Percentiles rank a stretch among this genome's conserved stretches.
Conservation (phyloP, 169 alveolate species). For the Cytauxzoon felis region DNA sequence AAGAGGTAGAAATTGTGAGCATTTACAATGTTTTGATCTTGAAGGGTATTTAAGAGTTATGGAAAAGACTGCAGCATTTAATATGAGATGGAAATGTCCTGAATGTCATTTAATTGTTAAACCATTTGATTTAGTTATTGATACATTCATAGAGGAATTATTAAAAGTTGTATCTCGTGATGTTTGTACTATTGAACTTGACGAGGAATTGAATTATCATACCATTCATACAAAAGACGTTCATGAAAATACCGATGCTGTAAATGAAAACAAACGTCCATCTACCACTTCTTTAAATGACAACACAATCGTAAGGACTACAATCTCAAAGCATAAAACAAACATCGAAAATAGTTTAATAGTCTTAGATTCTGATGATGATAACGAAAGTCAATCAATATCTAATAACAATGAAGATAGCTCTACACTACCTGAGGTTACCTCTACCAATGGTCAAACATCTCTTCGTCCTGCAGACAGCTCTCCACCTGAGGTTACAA, state of each 20-base stretch:
- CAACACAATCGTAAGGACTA: too few species aligned
- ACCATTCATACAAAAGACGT: neutral
- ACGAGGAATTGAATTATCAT: constrained; percentile 27
- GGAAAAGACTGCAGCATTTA: constrained; percentile 85
- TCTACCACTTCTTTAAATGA: too few species aligned
- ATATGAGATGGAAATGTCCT: constrained; percentile 91
- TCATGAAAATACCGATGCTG: neutral
- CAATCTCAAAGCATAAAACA: too few species aligned
- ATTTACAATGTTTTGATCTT: constrained; percentile 89
- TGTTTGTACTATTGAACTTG: constrained; percentile 59
- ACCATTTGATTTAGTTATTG: constrained; percentile 82
- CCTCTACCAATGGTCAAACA: too few species aligned
- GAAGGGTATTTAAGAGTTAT: constrained; percentile 82
- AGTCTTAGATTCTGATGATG: too few species aligned
- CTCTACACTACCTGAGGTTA: too few species aligned
- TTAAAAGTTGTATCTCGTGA: constrained; percentile 61
- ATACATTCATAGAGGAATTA: constrained; percentile 73
- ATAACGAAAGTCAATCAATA: too few species aligned
- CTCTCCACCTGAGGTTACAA: too few species aligned
- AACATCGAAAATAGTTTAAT: too few species aligned
- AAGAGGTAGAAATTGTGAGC: constrained; percentile 85
- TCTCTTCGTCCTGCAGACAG: too few species aligned
- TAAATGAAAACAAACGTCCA: too few species aligned
- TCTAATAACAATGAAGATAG: too few species aligned
- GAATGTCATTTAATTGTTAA: constrained; percentile 80